Evolutionary conservation across 2,329 filamentous ascomycete species (phyloP).

Genomic region (Penicillium nordicum): DNA sequence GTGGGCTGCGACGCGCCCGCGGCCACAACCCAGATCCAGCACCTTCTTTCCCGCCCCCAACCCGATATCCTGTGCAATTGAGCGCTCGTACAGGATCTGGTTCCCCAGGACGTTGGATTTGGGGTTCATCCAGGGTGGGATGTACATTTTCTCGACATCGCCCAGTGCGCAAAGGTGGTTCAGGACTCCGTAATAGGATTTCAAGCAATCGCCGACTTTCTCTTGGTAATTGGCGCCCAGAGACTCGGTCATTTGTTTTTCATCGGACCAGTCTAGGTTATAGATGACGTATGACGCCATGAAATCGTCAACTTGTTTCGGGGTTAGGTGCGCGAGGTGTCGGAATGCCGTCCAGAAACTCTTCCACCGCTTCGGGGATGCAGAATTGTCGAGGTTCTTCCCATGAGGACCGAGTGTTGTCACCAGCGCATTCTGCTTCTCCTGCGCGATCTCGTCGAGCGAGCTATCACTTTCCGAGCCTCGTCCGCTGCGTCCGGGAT

Average conservation of each 20-base stretch:
- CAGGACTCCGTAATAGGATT: slow-evolving; percentile 53
- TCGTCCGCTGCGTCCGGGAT: slow-evolving; percentile 19
- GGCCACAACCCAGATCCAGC: slow-evolving; percentile 53
- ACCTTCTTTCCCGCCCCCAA: slow-evolving; percentile 47
- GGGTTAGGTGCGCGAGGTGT: slow-evolving; percentile 48
- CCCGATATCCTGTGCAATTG: slow-evolving; percentile 48
- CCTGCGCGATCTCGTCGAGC: slow-evolving; percentile 24
- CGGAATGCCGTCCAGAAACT: slow-evolving; percentile 52
- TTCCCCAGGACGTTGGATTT: slow-evolving; percentile 51
- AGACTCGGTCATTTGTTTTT: slow-evolving; percentile 47
- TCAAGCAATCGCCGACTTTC: slow-evolving; percentile 51
- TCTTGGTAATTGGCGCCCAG: slow-evolving; percentile 51
- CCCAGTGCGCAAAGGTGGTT: slow-evolving; percentile 56
- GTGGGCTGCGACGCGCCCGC: slow-evolving; percentile 54
- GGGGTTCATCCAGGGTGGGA: slow-evolving; percentile 53
- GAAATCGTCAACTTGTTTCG: slow-evolving; percentile 53
- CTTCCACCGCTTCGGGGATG: slow-evolving; percentile 49
- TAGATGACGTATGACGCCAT: slow-evolving; percentile 58
- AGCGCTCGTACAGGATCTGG: slow-evolving; percentile 53
- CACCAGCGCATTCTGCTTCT: slow-evolving; percentile 21
- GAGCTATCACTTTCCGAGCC: slow-evolving; percentile 27
- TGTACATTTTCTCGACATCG: slow-evolving; percentile 59
- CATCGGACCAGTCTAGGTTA: slow-evolving; percentile 54
- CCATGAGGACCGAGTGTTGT: slow-evolving; percentile 19
- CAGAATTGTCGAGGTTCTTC: slow-evolving; percentile 43